Conservation (phyloP, 169 alveolate species). For the Plasmodium relictum region DNA sequence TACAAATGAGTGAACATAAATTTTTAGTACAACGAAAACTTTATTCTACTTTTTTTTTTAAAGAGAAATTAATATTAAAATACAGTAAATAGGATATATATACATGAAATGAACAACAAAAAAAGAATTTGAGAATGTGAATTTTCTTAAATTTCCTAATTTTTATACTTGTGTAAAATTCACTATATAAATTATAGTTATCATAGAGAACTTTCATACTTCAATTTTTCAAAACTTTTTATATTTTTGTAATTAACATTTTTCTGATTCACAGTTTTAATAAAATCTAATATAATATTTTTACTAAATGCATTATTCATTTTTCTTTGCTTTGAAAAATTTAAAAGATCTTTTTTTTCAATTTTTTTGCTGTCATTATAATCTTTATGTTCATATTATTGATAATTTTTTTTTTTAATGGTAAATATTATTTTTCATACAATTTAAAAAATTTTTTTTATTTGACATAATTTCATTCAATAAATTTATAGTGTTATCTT, state of each 20-base stretch:
- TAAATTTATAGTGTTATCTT: background rate
- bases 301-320: background rate
- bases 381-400: background rate
- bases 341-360: slow-evolving; percentile 15
- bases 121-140: no score
- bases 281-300: background rate
- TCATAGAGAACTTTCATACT: background rate
- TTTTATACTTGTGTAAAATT: no score
- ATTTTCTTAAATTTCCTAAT: no score
- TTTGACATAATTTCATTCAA: slow-evolving; percentile 4
- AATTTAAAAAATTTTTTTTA: slow-evolving; percentile 13
- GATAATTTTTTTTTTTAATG: background rate
- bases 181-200: no score
- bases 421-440: slow-evolving; percentile 2
- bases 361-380: background rate
- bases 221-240: background rate
- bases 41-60: no score
- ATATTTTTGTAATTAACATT: background rate
- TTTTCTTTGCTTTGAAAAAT: slow-evolving; percentile 21
- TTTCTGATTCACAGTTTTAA: background rate
- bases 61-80: no score
- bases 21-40: no score
- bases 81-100: no score
- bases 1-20: no score
- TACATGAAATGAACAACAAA: no score